A percentile compares a stretch with the other conserved stretches of the same genome.
Evolutionary conservation across 2,329 filamentous ascomycete species (phyloP).

Genomic region (Aspergillus terreus): DNA sequence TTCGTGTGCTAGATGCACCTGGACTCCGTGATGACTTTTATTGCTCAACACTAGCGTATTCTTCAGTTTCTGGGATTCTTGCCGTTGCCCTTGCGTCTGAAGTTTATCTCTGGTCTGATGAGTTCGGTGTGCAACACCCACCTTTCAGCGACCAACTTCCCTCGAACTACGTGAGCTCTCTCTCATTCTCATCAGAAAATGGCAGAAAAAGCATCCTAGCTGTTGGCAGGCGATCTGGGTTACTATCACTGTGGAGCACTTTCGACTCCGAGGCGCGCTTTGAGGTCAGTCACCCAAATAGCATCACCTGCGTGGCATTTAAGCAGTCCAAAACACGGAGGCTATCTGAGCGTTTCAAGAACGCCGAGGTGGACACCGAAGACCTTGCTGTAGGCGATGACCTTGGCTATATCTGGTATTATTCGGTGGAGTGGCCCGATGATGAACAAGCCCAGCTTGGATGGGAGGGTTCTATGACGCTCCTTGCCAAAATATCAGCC

Average conservation of each 20-base stretch:
- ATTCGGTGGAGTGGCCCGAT: slow-evolving; percentile 77
- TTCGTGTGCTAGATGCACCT: slow-evolving; percentile 86
- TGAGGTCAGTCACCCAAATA: slow-evolving; percentile 65
- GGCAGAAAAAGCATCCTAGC: slow-evolving; percentile 79
- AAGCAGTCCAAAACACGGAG: slow-evolving; percentile 59
- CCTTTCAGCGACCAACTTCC: slow-evolving; percentile 50
- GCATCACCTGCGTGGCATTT: slow-evolving; percentile 79
- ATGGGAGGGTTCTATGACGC: slow-evolving; percentile 74
- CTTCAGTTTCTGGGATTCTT: slow-evolving; percentile 66
- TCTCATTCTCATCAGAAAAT: slow-evolving; percentile 81
- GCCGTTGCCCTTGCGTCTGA: slow-evolving; percentile 77
- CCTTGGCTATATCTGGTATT: slow-evolving; percentile 77
- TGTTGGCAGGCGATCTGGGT: slow-evolving; percentile 74
- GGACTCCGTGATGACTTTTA: slow-evolving; percentile 93
- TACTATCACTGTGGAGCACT: slow-evolving; percentile 73
- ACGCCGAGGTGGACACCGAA: slow-evolving; percentile 62
- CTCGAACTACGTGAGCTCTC: slow-evolving; percentile 66
- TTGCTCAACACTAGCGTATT: slow-evolving; percentile 87
- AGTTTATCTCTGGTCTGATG: slow-evolving; percentile 87
- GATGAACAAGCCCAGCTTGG: slow-evolving; percentile 61
- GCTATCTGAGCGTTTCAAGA: slow-evolving; percentile 46
- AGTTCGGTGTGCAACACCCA: slow-evolving; percentile 59
- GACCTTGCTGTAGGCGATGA: slow-evolving; percentile 87
- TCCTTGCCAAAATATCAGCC: slow-evolving; percentile 71
- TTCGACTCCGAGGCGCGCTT: slow-evolving; percentile 65